Evolutionary conservation across 768 basidiomycete species (phyloP).

Genomic region (Xerocomus brunneocitrinus): DNA sequence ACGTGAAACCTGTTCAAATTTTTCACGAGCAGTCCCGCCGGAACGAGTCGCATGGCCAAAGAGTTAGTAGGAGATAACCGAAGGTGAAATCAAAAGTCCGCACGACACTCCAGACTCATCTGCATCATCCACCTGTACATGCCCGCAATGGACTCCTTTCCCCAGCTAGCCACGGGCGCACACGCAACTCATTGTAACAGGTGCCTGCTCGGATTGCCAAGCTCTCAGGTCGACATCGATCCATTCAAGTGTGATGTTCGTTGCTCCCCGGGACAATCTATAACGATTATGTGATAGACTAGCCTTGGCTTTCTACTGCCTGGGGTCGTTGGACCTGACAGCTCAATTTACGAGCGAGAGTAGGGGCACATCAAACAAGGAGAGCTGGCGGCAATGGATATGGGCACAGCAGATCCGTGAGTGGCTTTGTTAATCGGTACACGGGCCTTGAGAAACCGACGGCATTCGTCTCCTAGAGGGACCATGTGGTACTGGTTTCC

Average conservation of each 20-base stretch:
- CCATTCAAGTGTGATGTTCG: constrained; percentile 54
- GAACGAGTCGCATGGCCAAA: too few relatives aligned
- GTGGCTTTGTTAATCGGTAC: constrained; percentile 3
- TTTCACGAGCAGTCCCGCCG: not conserved
- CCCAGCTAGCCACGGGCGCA: constrained; percentile 38
- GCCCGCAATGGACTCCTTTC: constrained; percentile 12
- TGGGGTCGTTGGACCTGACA: constrained; percentile 79
- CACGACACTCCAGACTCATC: not conserved
- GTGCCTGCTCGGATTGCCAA: constrained; percentile 68
- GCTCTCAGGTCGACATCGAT: constrained; percentile 65
- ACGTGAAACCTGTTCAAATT: not conserved
- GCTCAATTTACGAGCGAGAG: constrained; percentile 39
- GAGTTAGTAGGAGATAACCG: too few relatives aligned
- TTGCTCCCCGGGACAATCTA: constrained; percentile 12
- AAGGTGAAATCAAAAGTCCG: not conserved
- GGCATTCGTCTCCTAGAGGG: constrained; percentile 39
- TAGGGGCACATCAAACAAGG: constrained; percentile 48
- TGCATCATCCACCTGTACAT: not conserved
- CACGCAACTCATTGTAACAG: constrained; percentile 66
- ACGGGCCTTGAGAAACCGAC: not conserved
- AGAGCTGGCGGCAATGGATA: constrained; percentile 75
- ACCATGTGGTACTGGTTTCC: constrained; percentile 61
- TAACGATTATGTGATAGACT: constrained; percentile 45
- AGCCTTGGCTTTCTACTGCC: constrained; percentile 83
- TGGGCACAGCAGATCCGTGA: constrained; percentile 80